A percentile compares a stretch with the other conserved stretches of the same genome.
These are phyloP conservation scores for Populus nigra DNA, from an alignment of 345 rosid genomes.

Conservation along the genomic window DNA sequence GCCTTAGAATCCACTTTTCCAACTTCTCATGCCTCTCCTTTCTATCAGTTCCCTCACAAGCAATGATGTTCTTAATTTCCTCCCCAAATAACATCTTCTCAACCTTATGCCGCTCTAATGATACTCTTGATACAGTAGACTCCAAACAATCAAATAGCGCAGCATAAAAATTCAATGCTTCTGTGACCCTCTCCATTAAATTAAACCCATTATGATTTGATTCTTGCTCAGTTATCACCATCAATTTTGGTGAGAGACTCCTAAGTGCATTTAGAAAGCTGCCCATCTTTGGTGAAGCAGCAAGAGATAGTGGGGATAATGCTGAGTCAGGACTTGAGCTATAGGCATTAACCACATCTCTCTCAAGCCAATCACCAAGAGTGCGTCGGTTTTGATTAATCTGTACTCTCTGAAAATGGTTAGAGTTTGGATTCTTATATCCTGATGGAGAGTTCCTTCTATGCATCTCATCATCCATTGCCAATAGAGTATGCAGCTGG, in stretches of 20 bases:
- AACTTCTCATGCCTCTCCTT: constrained; percentile 72
- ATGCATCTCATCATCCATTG: constrained; percentile 48
- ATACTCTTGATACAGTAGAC: constrained; percentile 50
- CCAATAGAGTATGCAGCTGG: constrained; percentile 60
- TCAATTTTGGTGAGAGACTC: constrained; percentile 58
- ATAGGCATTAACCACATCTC: constrained; percentile 34
- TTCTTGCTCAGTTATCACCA: constrained; percentile 71
- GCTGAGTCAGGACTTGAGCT: constrained; percentile 50
- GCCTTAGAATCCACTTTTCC: constrained; percentile 63
- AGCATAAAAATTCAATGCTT: constrained; percentile 62
- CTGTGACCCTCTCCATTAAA: constrained; percentile 55
- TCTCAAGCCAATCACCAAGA: constrained; percentile 75
- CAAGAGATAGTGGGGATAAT: constrained; percentile 40
- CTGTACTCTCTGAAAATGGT: constrained; percentile 31
- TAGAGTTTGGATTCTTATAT: constrained; percentile 30
- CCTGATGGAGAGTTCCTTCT: constrained; percentile 39
- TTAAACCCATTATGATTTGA: constrained; percentile 49
- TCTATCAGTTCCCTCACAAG: constrained; percentile 63
- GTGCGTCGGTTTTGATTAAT: constrained; percentile 41
- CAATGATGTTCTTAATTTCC: constrained; percentile 69
- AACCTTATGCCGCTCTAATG: constrained; percentile 55
- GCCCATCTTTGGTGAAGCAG: constrained; percentile 47
- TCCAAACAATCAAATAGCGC: constrained; percentile 69
- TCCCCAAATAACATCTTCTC: constrained; percentile 73
- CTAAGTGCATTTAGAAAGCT: constrained; percentile 50